phyloP scores from a whole-genome alignment of 2,329 filamentous ascomycete genomes.

The Fusarium sp. region DNA sequence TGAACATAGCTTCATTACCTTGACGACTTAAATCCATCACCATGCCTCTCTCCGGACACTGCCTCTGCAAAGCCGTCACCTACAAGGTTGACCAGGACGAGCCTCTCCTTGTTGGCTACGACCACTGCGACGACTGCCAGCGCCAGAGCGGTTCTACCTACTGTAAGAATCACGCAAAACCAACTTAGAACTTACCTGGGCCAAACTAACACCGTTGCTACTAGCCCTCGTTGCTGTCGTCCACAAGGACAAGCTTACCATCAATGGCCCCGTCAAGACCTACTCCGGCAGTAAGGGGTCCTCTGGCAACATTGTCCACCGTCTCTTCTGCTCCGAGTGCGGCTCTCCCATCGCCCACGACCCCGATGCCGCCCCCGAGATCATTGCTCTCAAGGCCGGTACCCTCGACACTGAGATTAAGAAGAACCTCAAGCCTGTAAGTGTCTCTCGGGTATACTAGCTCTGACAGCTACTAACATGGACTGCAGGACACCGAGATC shows the following conservation, averaged over 20 bases:
- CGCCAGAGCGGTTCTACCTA: slow-evolving; percentile 79
- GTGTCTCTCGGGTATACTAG: slow-evolving; percentile 43
- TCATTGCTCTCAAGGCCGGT: slow-evolving; percentile 79
- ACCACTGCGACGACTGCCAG: slow-evolving; percentile 82
- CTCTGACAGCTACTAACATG: slow-evolving; percentile 23
- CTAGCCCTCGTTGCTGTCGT: slow-evolving; percentile 76
- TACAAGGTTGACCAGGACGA: slow-evolving; percentile 72
- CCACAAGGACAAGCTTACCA: slow-evolving; percentile 74
- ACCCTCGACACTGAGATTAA: slow-evolving; percentile 75
- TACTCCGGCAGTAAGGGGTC: slow-evolving; percentile 69
- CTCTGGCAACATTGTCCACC: slow-evolving; percentile 76
- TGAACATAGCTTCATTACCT: slow-evolving; percentile 12
- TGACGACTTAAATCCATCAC: slow-evolving; percentile 49
- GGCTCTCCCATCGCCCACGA: slow-evolving; percentile 80
- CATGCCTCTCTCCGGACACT: slow-evolving; percentile 79
- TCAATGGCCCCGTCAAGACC: slow-evolving; percentile 76
- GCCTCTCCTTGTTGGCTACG: slow-evolving; percentile 73
- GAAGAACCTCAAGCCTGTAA: slow-evolving; percentile 76
- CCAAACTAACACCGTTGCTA: slow-evolving; percentile 15
- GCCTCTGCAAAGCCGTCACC: slow-evolving; percentile 79
- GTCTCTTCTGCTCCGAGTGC: slow-evolving; percentile 79
- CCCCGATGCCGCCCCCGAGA: slow-evolving; percentile 77
- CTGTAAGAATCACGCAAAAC: slow-evolving; percentile 59
- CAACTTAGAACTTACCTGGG: no score
- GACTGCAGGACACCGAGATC: slow-evolving; percentile 75